Base-by-base conservation (phyloP, 306 rosid genomes). In the Ormosia semicastrata region DNA sequence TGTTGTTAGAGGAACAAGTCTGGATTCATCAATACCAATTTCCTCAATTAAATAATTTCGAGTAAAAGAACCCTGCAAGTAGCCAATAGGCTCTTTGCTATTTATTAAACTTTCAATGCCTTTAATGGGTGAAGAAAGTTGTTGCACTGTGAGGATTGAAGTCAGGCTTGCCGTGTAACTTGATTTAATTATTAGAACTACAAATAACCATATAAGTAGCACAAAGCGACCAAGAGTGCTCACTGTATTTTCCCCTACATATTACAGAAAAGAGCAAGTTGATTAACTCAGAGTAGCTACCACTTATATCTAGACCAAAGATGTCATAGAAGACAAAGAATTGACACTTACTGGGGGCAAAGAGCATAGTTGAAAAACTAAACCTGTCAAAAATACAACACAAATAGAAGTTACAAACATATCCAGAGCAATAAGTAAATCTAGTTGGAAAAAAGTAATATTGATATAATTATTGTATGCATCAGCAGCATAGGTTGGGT, bases 121-220 rank as follows among this genome's bases (percentile, higher is more conserved):
- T 84, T 93, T 89, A 62, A 96, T 64, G 76, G 97, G 79, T 75
- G 94, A 96, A 80, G 94, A 83, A 77, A 96, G 98, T 84, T 89
- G 87, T 71, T 96, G 93, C 77, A 93, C 99, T 4, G 99, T 96
- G 73, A 96, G 97, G 84, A 96, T 96, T 76, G 99, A 96, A 79
- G 98, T 96, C 92, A 96, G 66, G 82, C 97, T 96, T 56, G 99
- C 99, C 1, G 98, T 93, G 87, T 96, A 96, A 89, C 98, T 96
- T 7, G 99, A 96, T 79, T 88, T 93, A 78, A 96, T 91, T 77
- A 96, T 93, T 2, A 96, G 97, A 83, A 96, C 94, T 13, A 96
- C 97, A 81, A 93, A 96, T 76, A 96, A 77, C 99, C 99, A 96
- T 85, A 93, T 85, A 30, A 96, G 84, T 56, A 96, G 88, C 68